Conservation (phyloP, 2,329 filamentous ascomycete genomes). For the Arthrobotrys pseudoclavata region DNA sequence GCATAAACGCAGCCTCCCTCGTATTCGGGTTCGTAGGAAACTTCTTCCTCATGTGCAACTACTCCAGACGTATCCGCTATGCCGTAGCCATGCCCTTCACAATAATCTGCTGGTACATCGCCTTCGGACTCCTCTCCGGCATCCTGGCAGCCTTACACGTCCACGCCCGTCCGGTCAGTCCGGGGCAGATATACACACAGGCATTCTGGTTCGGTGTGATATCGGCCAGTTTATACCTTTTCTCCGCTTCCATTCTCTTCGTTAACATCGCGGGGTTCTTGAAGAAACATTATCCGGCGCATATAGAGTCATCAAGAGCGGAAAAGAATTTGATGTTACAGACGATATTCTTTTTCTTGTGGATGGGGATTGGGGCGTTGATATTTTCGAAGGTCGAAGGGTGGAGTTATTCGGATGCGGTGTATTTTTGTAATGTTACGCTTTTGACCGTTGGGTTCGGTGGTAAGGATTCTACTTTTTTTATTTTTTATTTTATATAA, state of each 20-base stretch:
- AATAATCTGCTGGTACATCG: slow-evolving; percentile 82
- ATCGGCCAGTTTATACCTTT: slow-evolving; percentile 82
- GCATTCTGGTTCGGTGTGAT: slow-evolving; percentile 90
- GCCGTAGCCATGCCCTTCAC: slow-evolving; percentile 85
- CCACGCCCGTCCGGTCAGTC: slow-evolving; percentile 69
- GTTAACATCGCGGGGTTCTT: slow-evolving; percentile 71
- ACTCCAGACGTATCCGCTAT: slow-evolving; percentile 83
- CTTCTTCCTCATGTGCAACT: slow-evolving; percentile 85
- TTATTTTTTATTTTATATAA: neutral
- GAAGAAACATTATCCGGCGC: slow-evolving; percentile 80
- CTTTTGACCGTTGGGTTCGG: slow-evolving; percentile 63
- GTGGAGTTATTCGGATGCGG: slow-evolving; percentile 81
- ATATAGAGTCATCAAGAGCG: slow-evolving; percentile 77
- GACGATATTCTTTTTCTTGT: slow-evolving; percentile 86
- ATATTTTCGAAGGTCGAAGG: slow-evolving; percentile 80
- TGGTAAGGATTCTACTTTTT: neutral
- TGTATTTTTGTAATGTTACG: slow-evolving; percentile 81
- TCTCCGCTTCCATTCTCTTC: slow-evolving; percentile 81
- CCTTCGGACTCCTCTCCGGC: slow-evolving; percentile 75
- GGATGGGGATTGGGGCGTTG: slow-evolving; percentile 81
- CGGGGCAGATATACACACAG: slow-evolving; percentile 74
- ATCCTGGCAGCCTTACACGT: slow-evolving; percentile 77
- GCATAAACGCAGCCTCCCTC: slow-evolving; percentile 83
- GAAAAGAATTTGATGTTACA: slow-evolving; percentile 92
- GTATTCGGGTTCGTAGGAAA: slow-evolving; percentile 84